A percentile compares a stretch with the other conserved stretches of the same genome.
These are phyloP conservation scores for Cucurbita argyrosperma DNA, from an alignment of 306 rosid species.

Conservation along the genomic window DNA sequence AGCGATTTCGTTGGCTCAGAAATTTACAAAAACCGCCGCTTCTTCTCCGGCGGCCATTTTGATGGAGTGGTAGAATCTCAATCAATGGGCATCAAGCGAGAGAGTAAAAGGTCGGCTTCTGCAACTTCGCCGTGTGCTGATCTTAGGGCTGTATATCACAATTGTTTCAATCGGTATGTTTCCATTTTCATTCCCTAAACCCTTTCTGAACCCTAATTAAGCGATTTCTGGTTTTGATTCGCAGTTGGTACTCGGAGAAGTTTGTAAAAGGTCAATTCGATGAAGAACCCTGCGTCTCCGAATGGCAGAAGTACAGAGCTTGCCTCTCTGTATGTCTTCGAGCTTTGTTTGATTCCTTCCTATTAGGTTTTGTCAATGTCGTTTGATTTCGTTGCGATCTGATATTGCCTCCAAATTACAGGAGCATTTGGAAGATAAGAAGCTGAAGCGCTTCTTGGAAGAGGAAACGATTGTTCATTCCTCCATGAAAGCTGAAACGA, in stretches of 20 bases:
- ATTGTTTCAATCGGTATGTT: slow-evolving; percentile 65
- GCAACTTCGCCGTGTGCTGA: slow-evolving; percentile 55
- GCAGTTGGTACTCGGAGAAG: slow-evolving; percentile 70
- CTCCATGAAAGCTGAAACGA: slow-evolving; percentile 5
- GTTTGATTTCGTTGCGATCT: background rate
- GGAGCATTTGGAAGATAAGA: slow-evolving; percentile 62
- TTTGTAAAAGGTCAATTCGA: slow-evolving; percentile 61
- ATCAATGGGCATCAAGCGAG: slow-evolving; percentile 19
- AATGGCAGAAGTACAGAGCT: slow-evolving; percentile 75
- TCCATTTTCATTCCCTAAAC: background rate
- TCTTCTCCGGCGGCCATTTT: background rate
- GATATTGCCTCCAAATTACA: slow-evolving; percentile 8
- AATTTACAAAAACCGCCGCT: background rate
- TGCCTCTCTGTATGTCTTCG: slow-evolving; percentile 51
- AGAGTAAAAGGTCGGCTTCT: slow-evolving; percentile 25
- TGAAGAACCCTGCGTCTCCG: slow-evolving; percentile 54
- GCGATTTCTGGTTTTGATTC: background rate
- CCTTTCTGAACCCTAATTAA: slow-evolving; percentile 15
- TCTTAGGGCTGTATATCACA: slow-evolving; percentile 72
- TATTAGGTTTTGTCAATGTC: background rate
- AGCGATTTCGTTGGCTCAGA: background rate
- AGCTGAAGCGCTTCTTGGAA: slow-evolving; percentile 58
- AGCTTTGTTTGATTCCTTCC: background rate
- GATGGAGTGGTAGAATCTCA: background rate
- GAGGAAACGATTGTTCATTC: slow-evolving; percentile 24